phyloP scores from a whole-genome alignment of 2,329 filamentous ascomycete species.

The Calonectria hawksworthii region DNA sequence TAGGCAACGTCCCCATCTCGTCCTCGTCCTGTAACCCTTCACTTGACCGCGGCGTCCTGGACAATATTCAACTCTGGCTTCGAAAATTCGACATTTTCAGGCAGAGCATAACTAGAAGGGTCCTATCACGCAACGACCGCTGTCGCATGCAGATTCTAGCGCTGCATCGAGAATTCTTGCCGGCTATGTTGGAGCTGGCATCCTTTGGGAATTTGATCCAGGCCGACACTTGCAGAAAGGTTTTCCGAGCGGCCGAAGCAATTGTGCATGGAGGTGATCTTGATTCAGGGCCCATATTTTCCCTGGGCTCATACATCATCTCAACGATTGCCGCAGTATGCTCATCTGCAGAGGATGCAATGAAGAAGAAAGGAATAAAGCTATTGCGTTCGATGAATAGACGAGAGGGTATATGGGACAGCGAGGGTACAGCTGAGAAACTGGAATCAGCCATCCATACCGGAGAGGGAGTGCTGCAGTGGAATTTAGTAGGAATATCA shows the following conservation, averaged over 20 bases:
- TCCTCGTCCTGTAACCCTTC: background rate
- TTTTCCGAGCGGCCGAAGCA: background rate
- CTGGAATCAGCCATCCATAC: background rate
- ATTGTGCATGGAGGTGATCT: background rate
- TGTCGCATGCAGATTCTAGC: background rate
- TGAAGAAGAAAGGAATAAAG: background rate
- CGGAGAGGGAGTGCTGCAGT: background rate
- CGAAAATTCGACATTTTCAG: background rate
- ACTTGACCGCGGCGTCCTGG: background rate
- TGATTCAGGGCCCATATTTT: background rate
- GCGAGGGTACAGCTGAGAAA: background rate
- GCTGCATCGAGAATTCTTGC: background rate
- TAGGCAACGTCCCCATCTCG: background rate
- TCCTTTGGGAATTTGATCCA: too few relatives aligned
- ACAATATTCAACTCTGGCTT: background rate
- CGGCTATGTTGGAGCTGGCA: background rate
- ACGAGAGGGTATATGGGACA: background rate
- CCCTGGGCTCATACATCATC: background rate
- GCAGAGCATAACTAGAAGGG: background rate
- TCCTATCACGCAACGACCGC: background rate
- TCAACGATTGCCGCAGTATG: background rate
- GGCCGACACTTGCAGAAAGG: background rate
- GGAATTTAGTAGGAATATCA: background rate
- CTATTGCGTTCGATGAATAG: background rate
- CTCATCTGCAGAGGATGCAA: background rate